Evolutionary conservation across 1,139 yeast genomes (phyloP).

Genomic region (Geotrichum histeridarum): DNA sequence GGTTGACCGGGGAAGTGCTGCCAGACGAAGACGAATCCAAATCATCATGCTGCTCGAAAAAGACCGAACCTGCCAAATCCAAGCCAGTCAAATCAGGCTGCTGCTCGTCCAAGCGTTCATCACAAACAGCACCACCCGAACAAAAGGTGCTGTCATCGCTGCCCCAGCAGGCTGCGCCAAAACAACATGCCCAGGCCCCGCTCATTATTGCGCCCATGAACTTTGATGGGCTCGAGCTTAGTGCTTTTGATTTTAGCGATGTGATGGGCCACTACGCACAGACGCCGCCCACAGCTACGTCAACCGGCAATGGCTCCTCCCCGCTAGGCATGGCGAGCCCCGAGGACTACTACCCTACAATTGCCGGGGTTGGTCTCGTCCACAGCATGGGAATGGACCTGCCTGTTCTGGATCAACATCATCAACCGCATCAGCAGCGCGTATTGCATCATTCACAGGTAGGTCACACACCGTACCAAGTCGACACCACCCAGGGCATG

Average conservation of each 20-base stretch:
- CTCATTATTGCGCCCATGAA: slow-evolving; percentile 38
- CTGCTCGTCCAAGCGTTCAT: not conserved
- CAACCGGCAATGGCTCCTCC: not conserved
- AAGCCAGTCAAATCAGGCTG: slow-evolving; percentile 3
- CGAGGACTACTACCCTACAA: slow-evolving; percentile 16
- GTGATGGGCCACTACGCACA: slow-evolving; percentile 1
- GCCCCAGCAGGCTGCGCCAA: slow-evolving; percentile 1
- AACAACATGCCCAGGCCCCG: slow-evolving; percentile 21
- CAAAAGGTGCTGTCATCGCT: not conserved
- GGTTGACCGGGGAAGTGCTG: slow-evolving; percentile 15
- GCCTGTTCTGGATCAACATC: not conserved
- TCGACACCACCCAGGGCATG: not conserved
- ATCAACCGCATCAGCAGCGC: not conserved
- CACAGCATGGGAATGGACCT: not conserved
- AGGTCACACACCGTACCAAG: not conserved
- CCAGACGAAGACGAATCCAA: not conserved
- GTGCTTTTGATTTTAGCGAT: slow-evolving; percentile 8
- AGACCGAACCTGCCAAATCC: slow-evolving; percentile 1
- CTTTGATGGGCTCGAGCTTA: slow-evolving; percentile 27
- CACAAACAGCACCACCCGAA: not conserved
- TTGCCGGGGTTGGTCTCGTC: slow-evolving; percentile 7
- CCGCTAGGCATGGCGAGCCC: slow-evolving; percentile 9
- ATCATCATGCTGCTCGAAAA: not conserved
- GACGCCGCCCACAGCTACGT: not conserved
- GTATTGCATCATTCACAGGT: not conserved